A percentile compares a stretch with the other conserved stretches of the same genome.
phyloP scores from a whole-genome alignment of 2,329 filamentous ascomycete species.

The Trichoderma koningiopsis region DNA sequence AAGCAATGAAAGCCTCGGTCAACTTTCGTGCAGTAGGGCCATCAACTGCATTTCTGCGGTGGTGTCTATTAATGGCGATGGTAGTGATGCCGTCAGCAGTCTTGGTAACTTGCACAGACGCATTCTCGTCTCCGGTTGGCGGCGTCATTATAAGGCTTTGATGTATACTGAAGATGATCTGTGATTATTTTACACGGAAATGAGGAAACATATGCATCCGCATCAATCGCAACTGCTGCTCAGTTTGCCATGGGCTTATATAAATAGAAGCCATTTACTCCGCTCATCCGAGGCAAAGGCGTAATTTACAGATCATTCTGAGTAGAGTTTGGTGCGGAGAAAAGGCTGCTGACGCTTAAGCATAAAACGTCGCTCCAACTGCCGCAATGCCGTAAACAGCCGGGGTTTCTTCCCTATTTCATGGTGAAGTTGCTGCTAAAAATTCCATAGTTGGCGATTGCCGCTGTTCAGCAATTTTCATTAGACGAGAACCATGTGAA shows the following conservation, averaged over 20 bases:
- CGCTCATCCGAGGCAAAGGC: constrained; percentile 21
- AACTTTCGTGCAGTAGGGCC: constrained; percentile 50
- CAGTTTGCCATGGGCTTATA: not conserved
- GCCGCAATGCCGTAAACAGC: constrained; percentile 9
- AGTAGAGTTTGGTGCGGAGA: not conserved
- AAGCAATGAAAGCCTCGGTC: constrained; percentile 49
- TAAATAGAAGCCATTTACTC: not conserved
- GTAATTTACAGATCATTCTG: not conserved
- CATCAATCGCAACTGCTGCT: not conserved
- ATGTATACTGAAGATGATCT: not conserved
- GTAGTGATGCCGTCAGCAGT: constrained; percentile 50
- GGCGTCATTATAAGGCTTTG: not conserved
- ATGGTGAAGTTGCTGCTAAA: not conserved
- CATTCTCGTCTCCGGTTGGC: constrained; percentile 22
- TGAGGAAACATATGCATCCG: not conserved
- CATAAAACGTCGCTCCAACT: not conserved
- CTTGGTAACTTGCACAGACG: constrained; percentile 29
- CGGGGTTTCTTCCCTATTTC: not conserved
- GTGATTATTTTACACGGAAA: not conserved
- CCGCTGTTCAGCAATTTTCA: not conserved
- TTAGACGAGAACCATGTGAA: not conserved
- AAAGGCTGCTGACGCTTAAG: not conserved
- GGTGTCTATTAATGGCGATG: constrained; percentile 56
- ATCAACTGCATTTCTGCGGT: constrained; percentile 56
- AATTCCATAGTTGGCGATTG: not conserved